phyloP scores from a whole-genome alignment of 2,329 filamentous ascomycete species.

The Plenodomus tracheiphilus region DNA sequence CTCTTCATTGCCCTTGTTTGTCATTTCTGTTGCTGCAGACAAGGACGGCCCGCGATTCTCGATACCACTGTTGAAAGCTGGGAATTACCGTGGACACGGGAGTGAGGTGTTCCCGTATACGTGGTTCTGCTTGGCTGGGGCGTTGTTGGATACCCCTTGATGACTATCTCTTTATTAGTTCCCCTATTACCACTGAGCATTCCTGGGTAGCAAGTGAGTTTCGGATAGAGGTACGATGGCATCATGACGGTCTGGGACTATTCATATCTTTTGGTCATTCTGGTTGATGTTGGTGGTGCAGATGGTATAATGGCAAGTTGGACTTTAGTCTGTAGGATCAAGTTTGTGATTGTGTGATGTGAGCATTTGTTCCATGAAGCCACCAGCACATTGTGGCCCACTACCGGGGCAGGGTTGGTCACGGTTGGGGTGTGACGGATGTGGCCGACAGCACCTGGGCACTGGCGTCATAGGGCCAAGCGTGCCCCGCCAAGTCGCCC shows the following conservation, averaged over 20 bases:
- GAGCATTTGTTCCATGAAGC: too few species aligned
- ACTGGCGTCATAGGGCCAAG: conserved; percentile 31
- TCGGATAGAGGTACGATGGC: conserved; percentile 1
- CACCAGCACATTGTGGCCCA: too few species aligned
- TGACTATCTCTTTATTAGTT: conserved; percentile 9
- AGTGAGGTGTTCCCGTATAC: neutral
- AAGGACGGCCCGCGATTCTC: too few species aligned
- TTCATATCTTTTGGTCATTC: neutral
- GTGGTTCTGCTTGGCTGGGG: neutral
- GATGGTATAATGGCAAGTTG: conserved; percentile 19
- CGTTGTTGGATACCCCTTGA: conserved; percentile 31
- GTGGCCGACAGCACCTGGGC: neutral
- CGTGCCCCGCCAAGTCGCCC: conserved; percentile 22
- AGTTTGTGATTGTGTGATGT: too few species aligned
- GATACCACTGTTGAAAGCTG: conserved; percentile 16
- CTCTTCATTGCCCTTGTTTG: conserved; percentile 1
- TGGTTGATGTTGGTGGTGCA: conserved; percentile 18
- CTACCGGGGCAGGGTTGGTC: too few species aligned
- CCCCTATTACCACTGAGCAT: conserved; percentile 5
- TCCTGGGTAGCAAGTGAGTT: conserved; percentile 3
- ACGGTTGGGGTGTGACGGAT: neutral
- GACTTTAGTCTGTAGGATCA: too few species aligned
- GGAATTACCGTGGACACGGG: conserved; percentile 3
- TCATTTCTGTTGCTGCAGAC: neutral
- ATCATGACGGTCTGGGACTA: conserved; percentile 13